These are phyloP conservation scores for Botrytis paeoniae DNA, from an alignment of 2,329 filamentous ascomycete species.

Conservation along the genomic window DNA sequence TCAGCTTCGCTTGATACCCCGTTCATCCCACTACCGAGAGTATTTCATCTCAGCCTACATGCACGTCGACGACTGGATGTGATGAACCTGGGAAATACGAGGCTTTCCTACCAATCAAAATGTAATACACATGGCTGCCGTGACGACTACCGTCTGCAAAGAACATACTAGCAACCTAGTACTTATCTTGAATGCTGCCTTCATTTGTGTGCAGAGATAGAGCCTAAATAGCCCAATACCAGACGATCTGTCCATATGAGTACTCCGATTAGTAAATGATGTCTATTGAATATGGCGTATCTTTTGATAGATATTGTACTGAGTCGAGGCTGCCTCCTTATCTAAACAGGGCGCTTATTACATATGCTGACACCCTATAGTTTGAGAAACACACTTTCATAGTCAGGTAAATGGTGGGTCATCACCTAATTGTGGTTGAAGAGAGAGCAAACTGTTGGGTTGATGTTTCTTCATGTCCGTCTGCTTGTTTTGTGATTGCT, in stretches of 20 bases:
- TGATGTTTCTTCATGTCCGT: neutral
- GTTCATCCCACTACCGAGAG: neutral
- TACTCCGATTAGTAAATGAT: neutral
- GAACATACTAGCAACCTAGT: neutral
- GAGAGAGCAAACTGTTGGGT: neutral
- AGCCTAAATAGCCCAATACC: neutral
- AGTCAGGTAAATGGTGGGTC: neutral
- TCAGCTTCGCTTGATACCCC: neutral
- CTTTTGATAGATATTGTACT: neutral
- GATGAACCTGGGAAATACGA: neutral
- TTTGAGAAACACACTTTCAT: neutral
- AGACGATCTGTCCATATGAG: neutral
- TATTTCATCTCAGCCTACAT: neutral
- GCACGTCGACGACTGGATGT: slow-evolving; percentile 1
- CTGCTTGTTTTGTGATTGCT: neutral
- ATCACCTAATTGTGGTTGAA: neutral
- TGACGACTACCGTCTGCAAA: slow-evolving; percentile 5
- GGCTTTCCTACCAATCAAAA: neutral
- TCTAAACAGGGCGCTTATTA: slow-evolving; percentile 13
- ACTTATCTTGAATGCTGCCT: neutral
- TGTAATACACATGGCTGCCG: neutral
- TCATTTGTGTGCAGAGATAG: neutral
- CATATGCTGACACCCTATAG: slow-evolving; percentile 13
- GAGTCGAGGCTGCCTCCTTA: neutral
- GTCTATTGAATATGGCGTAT: neutral